Conservation (phyloP, 345 rosid species). For the Arabidopsis arenosa region DNA sequence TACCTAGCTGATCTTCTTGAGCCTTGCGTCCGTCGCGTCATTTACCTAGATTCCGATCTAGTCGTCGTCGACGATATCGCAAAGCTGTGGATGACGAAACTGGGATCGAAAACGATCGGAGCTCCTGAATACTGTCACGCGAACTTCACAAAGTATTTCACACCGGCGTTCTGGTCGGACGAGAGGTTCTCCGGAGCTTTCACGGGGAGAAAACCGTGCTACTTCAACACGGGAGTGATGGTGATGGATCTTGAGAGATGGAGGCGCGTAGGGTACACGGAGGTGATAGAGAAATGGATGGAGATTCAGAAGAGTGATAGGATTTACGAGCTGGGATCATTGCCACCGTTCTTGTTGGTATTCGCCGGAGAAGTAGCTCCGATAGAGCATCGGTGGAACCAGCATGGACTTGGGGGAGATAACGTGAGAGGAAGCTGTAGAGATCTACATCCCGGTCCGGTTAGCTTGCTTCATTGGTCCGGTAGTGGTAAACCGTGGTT, state of each 20-base stretch:
- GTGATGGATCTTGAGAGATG: constrained; percentile 92
- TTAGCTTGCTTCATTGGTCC: constrained; percentile 96
- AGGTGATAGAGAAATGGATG: constrained; percentile 94
- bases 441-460: constrained; percentile 88
- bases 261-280: constrained; percentile 76
- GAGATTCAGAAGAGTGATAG: constrained; percentile 85
- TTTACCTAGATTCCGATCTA: constrained; percentile 90
- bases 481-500: constrained; percentile 99
- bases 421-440: constrained; percentile 93
- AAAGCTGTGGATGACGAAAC: constrained; percentile 71
- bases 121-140: constrained; percentile 99
- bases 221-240: constrained; percentile 95
- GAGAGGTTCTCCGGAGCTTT: constrained; percentile 57
- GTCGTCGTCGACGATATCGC: constrained; percentile 84
- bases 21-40: constrained; percentile 85
- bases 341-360: constrained; percentile 88
- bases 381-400: constrained; percentile 96
- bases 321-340: constrained; percentile 91
- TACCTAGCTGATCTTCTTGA: constrained; percentile 82
- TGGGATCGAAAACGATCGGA: constrained; percentile 80
- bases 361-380: constrained; percentile 92
- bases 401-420: constrained; percentile 95
- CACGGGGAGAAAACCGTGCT: constrained; percentile 69
- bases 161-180: constrained; percentile 72
- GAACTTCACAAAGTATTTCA: constrained; percentile 90